These are phyloP conservation scores for Lentinula lateritia DNA, from an alignment of 768 basidiomycete species.

Conservation along the genomic window DNA sequence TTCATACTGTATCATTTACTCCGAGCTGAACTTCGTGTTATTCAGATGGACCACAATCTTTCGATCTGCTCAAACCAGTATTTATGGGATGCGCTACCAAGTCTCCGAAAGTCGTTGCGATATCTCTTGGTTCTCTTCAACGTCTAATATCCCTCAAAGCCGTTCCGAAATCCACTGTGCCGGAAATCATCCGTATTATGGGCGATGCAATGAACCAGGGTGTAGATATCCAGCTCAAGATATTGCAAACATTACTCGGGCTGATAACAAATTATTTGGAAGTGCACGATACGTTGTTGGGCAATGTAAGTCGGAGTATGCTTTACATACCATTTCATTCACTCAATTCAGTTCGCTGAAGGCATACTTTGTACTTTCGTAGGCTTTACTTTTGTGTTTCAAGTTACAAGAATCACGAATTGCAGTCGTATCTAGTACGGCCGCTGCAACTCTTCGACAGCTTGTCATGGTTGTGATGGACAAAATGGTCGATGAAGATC, in stretches of 20 bases:
- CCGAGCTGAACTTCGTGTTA: neutral
- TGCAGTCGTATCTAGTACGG: conserved; percentile 94
- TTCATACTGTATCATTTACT: neutral
- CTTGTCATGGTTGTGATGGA: conserved; percentile 98
- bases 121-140: conserved; percentile 87
- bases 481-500: conserved; percentile 81
- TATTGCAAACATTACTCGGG: conserved; percentile 87
- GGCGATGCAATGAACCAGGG: conserved; percentile 86
- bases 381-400: conserved; percentile 94
- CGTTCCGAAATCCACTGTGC: conserved; percentile 74
- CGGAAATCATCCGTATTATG: conserved; percentile 79
- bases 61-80: conserved; percentile 78
- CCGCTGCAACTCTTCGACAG: conserved; percentile 92
- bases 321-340: neutral
- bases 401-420: conserved; percentile 93
- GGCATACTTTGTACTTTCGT: neutral
- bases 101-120: conserved; percentile 90
- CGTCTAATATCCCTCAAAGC: conserved; percentile 84
- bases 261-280: conserved; percentile 80
- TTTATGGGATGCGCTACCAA: conserved; percentile 94
- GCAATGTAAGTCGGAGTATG: conserved; percentile 53
- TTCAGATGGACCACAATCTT: conserved; percentile 71
- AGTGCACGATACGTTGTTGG: conserved; percentile 75
- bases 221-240: conserved; percentile 93
- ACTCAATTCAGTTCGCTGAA: neutral